Percentiles rank a stretch among this genome's conserved stretches.
These are phyloP conservation scores for Sporodiniella umbellata DNA, from an alignment of 371 early-diverging fungal species.

Conservation along the genomic window DNA sequence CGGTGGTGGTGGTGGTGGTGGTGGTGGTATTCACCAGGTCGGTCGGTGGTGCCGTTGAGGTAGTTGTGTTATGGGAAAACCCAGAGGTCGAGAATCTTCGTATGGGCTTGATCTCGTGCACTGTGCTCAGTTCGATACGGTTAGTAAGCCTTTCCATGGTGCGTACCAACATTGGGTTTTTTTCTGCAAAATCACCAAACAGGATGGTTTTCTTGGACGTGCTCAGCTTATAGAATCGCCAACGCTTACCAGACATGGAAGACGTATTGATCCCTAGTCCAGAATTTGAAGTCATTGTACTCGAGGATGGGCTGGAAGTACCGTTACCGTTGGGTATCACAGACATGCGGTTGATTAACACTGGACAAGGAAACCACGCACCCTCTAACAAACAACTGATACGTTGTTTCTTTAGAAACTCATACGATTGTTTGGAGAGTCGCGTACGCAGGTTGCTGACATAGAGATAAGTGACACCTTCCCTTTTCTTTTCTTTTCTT, in stretches of 20 bases:
- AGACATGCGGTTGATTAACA: slow-evolving; percentile 15
- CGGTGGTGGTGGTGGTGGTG: not conserved
- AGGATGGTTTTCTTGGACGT: slow-evolving; percentile 59
- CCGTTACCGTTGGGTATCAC: slow-evolving; percentile 3
- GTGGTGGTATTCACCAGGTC: not conserved
- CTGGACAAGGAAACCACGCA: slow-evolving; percentile 68
- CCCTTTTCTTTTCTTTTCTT: not conserved
- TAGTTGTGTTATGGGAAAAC: not conserved
- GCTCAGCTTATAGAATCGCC: slow-evolving; percentile 66
- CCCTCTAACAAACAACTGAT: slow-evolving; percentile 64
- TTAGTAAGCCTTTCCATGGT: slow-evolving; percentile 27
- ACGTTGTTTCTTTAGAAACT: slow-evolving; percentile 69
- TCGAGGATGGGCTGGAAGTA: not conserved
- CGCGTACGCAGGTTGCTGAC: slow-evolving; percentile 60
- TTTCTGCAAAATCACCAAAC: slow-evolving; percentile 68
- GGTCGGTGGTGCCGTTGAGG: not conserved
- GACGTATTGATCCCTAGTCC: slow-evolving; percentile 7
- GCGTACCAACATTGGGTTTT: slow-evolving; percentile 25
- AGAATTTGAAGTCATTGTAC: not conserved
- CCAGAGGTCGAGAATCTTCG: slow-evolving; percentile 11
- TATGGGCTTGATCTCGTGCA: slow-evolving; percentile 54
- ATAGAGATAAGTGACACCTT: not conserved
- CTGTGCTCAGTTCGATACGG: slow-evolving; percentile 56
- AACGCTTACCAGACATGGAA: slow-evolving; percentile 22
- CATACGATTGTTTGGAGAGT: slow-evolving; percentile 64